Percentiles rank a stretch among this genome's conserved stretches.
phyloP scores from a whole-genome alignment of 805 yeast genomes.

The Candida chauliodis region DNA sequence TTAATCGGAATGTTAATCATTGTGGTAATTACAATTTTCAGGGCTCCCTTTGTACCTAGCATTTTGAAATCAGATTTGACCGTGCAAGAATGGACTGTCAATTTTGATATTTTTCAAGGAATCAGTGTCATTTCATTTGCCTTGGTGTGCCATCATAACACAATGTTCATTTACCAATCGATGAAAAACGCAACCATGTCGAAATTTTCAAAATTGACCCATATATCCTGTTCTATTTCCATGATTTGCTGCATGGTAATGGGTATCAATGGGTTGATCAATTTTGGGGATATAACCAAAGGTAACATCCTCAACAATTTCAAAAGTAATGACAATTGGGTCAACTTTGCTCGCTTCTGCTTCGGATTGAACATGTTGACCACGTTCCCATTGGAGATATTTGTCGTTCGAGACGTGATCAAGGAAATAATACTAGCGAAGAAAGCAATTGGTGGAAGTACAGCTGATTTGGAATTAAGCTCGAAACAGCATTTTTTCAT shows the following conservation, averaged over 20 bases:
- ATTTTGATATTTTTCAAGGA: slow-evolving; percentile 75
- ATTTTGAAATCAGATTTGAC: slow-evolving; percentile 49
- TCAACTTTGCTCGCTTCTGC: slow-evolving; percentile 84
- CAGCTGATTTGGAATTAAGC: slow-evolving; percentile 40
- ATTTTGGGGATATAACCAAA: slow-evolving; percentile 73
- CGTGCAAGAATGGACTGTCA: slow-evolving; percentile 47
- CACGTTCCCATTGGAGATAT: slow-evolving; percentile 85
- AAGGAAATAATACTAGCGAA: slow-evolving; percentile 50
- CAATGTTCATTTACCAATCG: slow-evolving; percentile 85
- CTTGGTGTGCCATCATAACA: slow-evolving; percentile 91
- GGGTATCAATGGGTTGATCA: slow-evolving; percentile 75
- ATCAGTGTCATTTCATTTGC: slow-evolving; percentile 94
- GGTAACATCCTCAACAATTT: slow-evolving; percentile 90
- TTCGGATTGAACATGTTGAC: slow-evolving; percentile 92
- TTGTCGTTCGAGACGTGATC: slow-evolving; percentile 86
- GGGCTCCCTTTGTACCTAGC: slow-evolving; percentile 62
- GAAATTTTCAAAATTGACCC: slow-evolving; percentile 74
- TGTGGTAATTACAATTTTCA: slow-evolving; percentile 63
- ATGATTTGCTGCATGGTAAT: slow-evolving; percentile 73
- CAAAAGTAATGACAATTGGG: slow-evolving; percentile 66
- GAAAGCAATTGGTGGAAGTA: slow-evolving; percentile 19
- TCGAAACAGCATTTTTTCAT: slow-evolving; percentile 53
- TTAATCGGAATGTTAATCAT: slow-evolving; percentile 79
- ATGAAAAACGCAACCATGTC: slow-evolving; percentile 71
- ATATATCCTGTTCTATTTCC: slow-evolving; percentile 76